Percentiles rank a stretch among this genome's conserved stretches.
Evolutionary conservation across 257 asterid genomes (phyloP).

Genomic region (Nicotiana paniculata): DNA sequence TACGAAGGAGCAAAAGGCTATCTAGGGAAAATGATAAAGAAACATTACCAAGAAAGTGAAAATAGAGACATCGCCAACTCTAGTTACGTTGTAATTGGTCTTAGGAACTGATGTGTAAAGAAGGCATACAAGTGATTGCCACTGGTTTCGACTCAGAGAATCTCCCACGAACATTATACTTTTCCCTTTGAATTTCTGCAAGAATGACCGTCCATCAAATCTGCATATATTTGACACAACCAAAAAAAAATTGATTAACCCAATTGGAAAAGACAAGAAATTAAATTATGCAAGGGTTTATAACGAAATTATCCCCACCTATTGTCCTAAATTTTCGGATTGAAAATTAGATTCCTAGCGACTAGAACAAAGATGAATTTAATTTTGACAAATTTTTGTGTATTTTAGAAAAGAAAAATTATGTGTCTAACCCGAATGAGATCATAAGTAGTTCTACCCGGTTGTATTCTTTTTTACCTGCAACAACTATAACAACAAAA

Average conservation of each 20-base stretch:
- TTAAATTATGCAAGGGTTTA: too few species aligned
- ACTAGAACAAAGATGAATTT: not conserved
- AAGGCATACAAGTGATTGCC: constrained; percentile 31
- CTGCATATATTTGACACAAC: constrained; percentile 1
- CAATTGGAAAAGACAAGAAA: too few species aligned
- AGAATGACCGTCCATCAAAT: constrained; percentile 25
- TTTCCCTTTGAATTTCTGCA: constrained; percentile 29
- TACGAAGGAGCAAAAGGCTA: not conserved
- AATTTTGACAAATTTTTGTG: not conserved
- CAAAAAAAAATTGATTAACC: not conserved
- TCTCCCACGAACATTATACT: constrained; percentile 36
- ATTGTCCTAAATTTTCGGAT: not conserved
- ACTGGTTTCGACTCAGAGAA: constrained; percentile 36
- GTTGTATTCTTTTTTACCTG: too few species aligned
- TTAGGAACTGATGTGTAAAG: constrained; percentile 24
- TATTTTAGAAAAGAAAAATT: not conserved
- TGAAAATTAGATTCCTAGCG: not conserved
- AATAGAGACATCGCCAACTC: constrained; percentile 13
- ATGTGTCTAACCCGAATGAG: not conserved
- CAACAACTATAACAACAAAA: too few species aligned
- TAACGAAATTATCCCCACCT: not conserved
- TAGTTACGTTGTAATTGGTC: constrained; percentile 20
- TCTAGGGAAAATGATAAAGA: not conserved
- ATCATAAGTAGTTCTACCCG: not conserved
- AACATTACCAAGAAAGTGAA: constrained; percentile 17